Evolutionary conservation across 1,284 basidiomycete species (phyloP).

Genomic region (Trametes versicolor): DNA sequence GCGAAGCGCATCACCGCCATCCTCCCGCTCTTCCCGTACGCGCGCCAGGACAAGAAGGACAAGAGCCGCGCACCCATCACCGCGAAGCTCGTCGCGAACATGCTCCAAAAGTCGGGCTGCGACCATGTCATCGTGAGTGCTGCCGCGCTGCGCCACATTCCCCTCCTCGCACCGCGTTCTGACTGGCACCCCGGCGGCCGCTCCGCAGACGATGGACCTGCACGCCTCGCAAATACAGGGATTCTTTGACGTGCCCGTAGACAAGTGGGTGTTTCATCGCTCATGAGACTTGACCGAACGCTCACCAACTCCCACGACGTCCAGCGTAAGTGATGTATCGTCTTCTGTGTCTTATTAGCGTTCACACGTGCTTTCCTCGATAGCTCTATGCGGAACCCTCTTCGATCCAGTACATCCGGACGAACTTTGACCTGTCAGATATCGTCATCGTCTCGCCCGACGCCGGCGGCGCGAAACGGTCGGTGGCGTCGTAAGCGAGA

Average conservation of each 20-base stretch:
- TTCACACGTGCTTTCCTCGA: conserved; percentile 39
- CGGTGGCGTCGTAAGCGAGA: conserved; percentile 33
- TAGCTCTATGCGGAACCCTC: conserved; percentile 98
- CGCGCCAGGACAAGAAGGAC: conserved; percentile 99
- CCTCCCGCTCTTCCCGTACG: conserved; percentile 94
- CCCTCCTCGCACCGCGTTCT: conserved; percentile 10
- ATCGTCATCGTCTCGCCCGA: conserved; percentile 99
- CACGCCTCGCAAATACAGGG: conserved; percentile 99
- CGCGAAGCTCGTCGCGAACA: conserved; percentile 98
- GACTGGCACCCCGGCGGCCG: conserved; percentile 9
- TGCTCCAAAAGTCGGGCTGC: conserved; percentile 97
- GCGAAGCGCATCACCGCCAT: conserved; percentile 97
- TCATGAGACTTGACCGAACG: conserved; percentile 31
- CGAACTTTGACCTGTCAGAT: conserved; percentile 88
- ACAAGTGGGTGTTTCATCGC: conserved; percentile 81
- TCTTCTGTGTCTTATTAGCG: conserved; percentile 30
- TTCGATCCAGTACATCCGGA: conserved; percentile 94
- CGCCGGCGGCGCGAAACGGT: conserved; percentile 99
- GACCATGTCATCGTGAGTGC: conserved; percentile 96
- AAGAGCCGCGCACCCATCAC: conserved; percentile 99
- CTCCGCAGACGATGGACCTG: conserved; percentile 91
- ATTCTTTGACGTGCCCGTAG: conserved; percentile 99
- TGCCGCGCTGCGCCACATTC: conserved; percentile 1
- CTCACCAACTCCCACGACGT: conserved; percentile 36
- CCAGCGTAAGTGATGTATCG: conserved; percentile 57